These are phyloP conservation scores for Castanopsis chinensis DNA, from an alignment of 306 rosid genomes.

Conservation along the genomic window DNA sequence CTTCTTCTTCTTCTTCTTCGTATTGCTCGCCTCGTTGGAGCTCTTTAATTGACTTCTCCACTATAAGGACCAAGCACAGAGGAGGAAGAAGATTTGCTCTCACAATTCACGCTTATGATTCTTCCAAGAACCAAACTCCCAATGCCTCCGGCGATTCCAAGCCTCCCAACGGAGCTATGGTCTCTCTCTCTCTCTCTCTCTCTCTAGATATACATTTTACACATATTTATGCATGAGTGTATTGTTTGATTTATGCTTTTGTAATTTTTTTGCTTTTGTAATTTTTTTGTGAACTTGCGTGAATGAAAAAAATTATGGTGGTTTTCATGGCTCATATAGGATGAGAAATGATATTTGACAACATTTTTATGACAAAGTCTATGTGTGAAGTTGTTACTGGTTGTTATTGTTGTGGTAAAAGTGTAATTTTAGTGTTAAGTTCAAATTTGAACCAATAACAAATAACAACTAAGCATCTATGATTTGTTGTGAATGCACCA, in stretches of 20 bases:
- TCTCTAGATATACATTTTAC: neutral
- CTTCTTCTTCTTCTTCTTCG: neutral
- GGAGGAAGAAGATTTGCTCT: conserved; percentile 22
- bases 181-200: neutral
- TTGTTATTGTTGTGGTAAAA: too few species aligned
- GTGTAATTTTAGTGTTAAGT: too few species aligned
- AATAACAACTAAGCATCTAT: too few species aligned
- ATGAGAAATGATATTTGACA: neutral
- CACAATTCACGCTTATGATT: conserved; percentile 39
- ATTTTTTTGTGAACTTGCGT: neutral
- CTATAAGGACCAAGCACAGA: conserved; percentile 15
- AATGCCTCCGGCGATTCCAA: conserved; percentile 43
- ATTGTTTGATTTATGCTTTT: neutral
- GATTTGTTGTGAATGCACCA: too few species aligned
- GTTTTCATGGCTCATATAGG: neutral
- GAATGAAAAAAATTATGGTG: neutral
- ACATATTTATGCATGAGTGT: neutral
- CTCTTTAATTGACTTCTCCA: conserved; percentile 29
- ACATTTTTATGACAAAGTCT: too few species aligned
- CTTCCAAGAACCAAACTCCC: conserved; percentile 35
- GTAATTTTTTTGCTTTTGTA: neutral
- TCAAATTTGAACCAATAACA: too few species aligned
- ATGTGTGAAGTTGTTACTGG: too few species aligned
- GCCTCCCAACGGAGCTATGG: conserved; percentile 47
- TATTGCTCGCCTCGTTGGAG: neutral